phyloP scores from a whole-genome alignment of 805 yeast species.

The Cephaloascus albidus region DNA sequence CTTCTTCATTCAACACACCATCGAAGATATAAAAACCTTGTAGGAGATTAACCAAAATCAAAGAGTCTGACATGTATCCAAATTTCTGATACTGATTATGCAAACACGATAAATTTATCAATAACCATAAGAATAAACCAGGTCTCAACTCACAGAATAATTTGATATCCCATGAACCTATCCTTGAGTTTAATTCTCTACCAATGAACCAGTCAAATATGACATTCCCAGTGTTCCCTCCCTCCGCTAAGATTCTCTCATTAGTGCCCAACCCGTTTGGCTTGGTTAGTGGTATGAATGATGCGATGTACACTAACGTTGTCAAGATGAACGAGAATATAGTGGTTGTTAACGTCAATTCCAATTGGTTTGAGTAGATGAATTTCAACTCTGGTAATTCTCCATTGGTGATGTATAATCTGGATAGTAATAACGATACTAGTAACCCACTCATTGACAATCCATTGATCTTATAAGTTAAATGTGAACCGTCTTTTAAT shows the following conservation, averaged over 20 bases:
- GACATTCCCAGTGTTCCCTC: constrained; percentile 73
- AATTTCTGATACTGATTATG: constrained; percentile 66
- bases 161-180: constrained; percentile 81
- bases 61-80: constrained; percentile 61
- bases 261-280: constrained; percentile 44
- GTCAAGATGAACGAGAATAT: constrained; percentile 59
- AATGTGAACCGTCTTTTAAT: constrained; percentile 66
- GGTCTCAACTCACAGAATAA: constrained; percentile 91
- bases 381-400: constrained; percentile 73
- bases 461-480: constrained; percentile 81
- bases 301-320: constrained; percentile 50
- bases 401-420: constrained; percentile 44
- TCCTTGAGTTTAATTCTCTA: constrained; percentile 87
- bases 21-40: constrained; percentile 84
- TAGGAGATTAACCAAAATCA: constrained; percentile 55
- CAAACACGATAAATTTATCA: constrained; percentile 67
- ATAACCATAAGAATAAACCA: constrained; percentile 80
- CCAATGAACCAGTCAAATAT: constrained; percentile 96
- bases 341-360: constrained; percentile 53
- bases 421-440: constrained; percentile 30
- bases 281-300: constrained; percentile 50
- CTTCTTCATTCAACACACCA: constrained; percentile 87
- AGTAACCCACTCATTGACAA: constrained; percentile 36
- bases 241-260: constrained; percentile 70
- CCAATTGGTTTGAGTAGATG: constrained; percentile 58